Evolutionary conservation across 2,329 filamentous ascomycete genomes (phyloP), one percentile per base, ranked within the genome.

Genomic region (Claviceps quebecensis): DNA sequence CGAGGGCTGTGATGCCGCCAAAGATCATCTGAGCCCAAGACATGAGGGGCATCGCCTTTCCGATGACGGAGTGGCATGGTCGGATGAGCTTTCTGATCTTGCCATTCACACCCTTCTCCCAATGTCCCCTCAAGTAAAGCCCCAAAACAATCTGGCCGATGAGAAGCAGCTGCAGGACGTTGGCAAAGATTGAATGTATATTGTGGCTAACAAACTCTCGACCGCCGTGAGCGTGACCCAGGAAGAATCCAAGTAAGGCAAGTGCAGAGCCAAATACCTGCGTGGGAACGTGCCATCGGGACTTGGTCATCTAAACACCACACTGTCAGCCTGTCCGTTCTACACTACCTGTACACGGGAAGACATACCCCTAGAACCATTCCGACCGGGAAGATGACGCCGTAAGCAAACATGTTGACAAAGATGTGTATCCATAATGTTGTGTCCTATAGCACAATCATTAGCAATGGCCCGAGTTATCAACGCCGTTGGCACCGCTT

Each of bases 11-110:
- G 61, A 98, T 96, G 40, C 89, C 93, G 48, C 93, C 93, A 67
- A 98, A 95, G 6, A 98, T 65, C 82, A 98, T 94, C 72, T 98
- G 93, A 5, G 83, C 76, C 93, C 93, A 98, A 26, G 85, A 80
- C 1, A 89, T 75, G 2, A 97, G 69, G 1, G 93, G 93, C 74
- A 98, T 86, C 1, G 80, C 70, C 69, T 95, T 96, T 57, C 93
- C 93, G 40, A 95, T 69, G 52, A 96, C 67, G 22, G 86, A 84
- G 65, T 98, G 93, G 26, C 75, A 76, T 14, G 81, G 71, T 6
- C 91, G 84, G 45, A 91, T 74, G 49, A 82, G 71, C 53, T 76
- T 80, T 51, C 93, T 78, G 53, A 96, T 84, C 61, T 79, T 81
- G 26, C 81, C 89, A 62, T 94, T 78, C 60, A 95, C 78, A 2